Conservation (phyloP, 1,284 basidiomycete genomes). For the Hemileia vastatrix region DNA sequence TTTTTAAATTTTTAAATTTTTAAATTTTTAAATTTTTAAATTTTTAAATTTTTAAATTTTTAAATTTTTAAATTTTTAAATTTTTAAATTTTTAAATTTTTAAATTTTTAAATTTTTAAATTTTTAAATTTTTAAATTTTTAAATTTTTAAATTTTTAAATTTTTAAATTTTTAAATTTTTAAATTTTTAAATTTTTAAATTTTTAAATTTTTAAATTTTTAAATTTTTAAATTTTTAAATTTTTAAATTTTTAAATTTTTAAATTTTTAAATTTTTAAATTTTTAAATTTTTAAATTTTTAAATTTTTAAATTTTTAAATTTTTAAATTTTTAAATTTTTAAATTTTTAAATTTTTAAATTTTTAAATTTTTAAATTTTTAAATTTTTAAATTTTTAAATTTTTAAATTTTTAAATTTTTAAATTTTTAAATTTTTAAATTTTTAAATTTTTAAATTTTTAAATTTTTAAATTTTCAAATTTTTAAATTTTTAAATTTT, state of each 20-base stretch:
- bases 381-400: constrained; percentile 2
- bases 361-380: constrained; percentile 4
- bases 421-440: constrained; percentile 1
- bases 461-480: constrained; percentile 1
- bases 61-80: neutral
- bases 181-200: neutral
- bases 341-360: constrained; percentile 1
- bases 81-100: neutral
- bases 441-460: constrained; percentile 2
- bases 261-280: constrained; percentile 1
- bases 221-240: neutral
- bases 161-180: neutral
- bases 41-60: neutral
- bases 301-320: neutral
- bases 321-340: constrained; percentile 3
- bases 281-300: constrained; percentile 2
- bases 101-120: neutral
- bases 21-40: neutral
- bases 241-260: neutral
- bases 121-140: neutral
- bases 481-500: constrained; percentile 1
- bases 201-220: neutral
- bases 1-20: constrained; percentile 2
- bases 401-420: constrained; percentile 4
- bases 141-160: neutral